Percentiles rank a stretch among this genome's conserved stretches.
Conservation (phyloP, 352 stramenopile genomes). For the Pythium coloratum region DNA sequence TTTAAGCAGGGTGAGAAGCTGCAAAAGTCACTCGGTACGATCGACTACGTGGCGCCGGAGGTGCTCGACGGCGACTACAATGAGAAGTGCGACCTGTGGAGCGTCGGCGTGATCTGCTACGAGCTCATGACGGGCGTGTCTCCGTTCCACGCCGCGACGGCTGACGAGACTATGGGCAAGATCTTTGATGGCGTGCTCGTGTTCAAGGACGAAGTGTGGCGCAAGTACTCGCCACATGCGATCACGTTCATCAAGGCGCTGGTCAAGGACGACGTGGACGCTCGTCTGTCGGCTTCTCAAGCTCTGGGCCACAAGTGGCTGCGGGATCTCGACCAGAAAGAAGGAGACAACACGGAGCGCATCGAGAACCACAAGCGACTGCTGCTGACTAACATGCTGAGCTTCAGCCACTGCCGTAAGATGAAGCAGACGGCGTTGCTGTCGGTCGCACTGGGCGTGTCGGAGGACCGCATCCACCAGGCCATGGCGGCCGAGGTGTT, state of each 20-base stretch:
- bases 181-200: slow-evolving; percentile 77
- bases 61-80: slow-evolving; percentile 84
- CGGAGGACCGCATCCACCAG: slow-evolving; percentile 72
- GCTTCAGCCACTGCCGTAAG: slow-evolving; percentile 68
- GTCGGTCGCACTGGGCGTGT: slow-evolving; percentile 68
- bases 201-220: slow-evolving; percentile 73
- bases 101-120: slow-evolving; percentile 77
- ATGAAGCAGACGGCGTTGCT: slow-evolving; percentile 78
- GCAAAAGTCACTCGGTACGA: slow-evolving; percentile 72
- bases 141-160: slow-evolving; percentile 67
- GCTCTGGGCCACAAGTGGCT: slow-evolving; percentile 75
- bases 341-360: slow-evolving; percentile 23
- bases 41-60: slow-evolving; percentile 82
- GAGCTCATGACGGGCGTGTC: slow-evolving; percentile 68
- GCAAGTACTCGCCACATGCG: slow-evolving; percentile 51
- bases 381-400: slow-evolving; percentile 78
- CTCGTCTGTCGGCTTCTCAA: slow-evolving; percentile 60
- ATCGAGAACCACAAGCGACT: slow-evolving; percentile 62
- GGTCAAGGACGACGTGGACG: slow-evolving; percentile 71
- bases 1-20: slow-evolving; percentile 76
- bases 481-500: slow-evolving; percentile 83
- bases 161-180: slow-evolving; percentile 81
- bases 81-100: slow-evolving; percentile 82
- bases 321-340: slow-evolving; percentile 23
- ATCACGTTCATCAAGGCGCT: slow-evolving; percentile 84